A percentile compares a stretch with the other conserved stretches of the same genome.
These are phyloP conservation scores for Kuraishia cidri DNA, from an alignment of 805 yeast species.

Conservation along the genomic window DNA sequence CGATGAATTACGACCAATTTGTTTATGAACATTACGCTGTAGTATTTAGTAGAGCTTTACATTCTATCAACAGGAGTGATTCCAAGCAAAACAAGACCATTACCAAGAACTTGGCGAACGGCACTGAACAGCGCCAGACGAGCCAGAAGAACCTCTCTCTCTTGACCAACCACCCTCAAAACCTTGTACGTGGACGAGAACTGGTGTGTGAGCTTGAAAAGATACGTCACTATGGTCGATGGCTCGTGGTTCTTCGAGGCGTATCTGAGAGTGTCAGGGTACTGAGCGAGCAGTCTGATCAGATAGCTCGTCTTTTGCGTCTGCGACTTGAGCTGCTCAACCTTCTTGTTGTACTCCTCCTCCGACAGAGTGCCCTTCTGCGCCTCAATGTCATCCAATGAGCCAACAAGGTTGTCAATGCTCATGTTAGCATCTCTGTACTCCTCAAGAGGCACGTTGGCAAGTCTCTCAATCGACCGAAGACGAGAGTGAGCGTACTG, in stretches of 20 bases:
- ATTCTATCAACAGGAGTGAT: constrained; percentile 98
- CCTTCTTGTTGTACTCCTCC: constrained; percentile 14
- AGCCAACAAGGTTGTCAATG: constrained; percentile 15
- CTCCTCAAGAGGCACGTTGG: constrained; percentile 30
- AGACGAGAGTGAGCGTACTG: constrained; percentile 98
- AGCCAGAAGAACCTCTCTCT: constrained; percentile 75
- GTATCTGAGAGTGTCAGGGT: constrained; percentile 81
- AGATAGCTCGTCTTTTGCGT: constrained; percentile 41
- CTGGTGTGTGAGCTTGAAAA: constrained; percentile 86
- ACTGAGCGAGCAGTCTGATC: constrained; percentile 74
- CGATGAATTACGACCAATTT: not conserved
- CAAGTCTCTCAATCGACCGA: constrained; percentile 87
- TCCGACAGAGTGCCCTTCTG: too few species aligned
- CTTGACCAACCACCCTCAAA: constrained; percentile 96
- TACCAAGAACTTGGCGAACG: constrained; percentile 81
- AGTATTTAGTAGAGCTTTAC: constrained; percentile 36
- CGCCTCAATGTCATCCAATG: constrained; percentile 14
- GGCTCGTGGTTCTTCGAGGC: constrained; percentile 87
- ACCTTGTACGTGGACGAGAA: constrained; percentile 95
- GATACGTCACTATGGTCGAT: constrained; percentile 85
- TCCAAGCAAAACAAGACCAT: constrained; percentile 86
- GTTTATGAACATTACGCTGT: not conserved
- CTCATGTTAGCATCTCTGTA: constrained; percentile 18
- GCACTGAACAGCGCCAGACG: constrained; percentile 86
- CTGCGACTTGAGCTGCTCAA: too few species aligned